Evolutionary conservation across 331 rosid species (phyloP), one percentile per base, ranked within the genome.

Genomic region (Erythrophleum ivorense): DNA sequence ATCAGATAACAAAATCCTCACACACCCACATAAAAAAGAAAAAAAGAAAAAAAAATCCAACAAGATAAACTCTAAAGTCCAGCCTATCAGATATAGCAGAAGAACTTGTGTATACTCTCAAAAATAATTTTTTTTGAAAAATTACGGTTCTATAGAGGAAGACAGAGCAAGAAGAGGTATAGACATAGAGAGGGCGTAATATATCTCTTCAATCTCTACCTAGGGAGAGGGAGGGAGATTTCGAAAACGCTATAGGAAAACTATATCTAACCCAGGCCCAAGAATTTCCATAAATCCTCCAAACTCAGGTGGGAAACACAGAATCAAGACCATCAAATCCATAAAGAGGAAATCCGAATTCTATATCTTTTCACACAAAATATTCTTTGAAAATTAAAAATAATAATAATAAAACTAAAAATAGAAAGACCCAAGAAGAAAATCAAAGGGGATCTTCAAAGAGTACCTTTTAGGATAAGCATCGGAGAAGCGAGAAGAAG

Each of bases 401-500:
- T n/a, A 52, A 52, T 14, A 71, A 41, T 24, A 24, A 43, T 13
- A 2, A 40, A 14, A 1, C 45, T 52, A 64, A 41, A 66, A 45
- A 72, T 29, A 73, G 18, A 58, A 65, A 79, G 75, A 83, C 78
- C 78, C 75, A 72, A 78, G 59, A 72, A 84, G 71, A 67, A 84
- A 88, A 72, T 66, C 72, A 68, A 76, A 70, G 79, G 71, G 87
- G 80, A 83, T 83, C 91, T 85, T 84, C 76, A 79, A 90, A 69
- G 85, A 73, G 52, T 85, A 92, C 97, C 97, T 88, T 86, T 86
- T 83, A 80, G 94, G 81, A 87, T 71, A 86, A 80, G 85, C 88
- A 82, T 84, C 87, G 75, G 88, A 86, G 86, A 88, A 85, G 75
- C 88, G 82, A 82, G 78, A 79, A 74, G 89, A 88, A 80, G 88